Base-by-base conservation (phyloP, 768 basidiomycete genomes). In the Sarcomyxa edulis region DNA sequence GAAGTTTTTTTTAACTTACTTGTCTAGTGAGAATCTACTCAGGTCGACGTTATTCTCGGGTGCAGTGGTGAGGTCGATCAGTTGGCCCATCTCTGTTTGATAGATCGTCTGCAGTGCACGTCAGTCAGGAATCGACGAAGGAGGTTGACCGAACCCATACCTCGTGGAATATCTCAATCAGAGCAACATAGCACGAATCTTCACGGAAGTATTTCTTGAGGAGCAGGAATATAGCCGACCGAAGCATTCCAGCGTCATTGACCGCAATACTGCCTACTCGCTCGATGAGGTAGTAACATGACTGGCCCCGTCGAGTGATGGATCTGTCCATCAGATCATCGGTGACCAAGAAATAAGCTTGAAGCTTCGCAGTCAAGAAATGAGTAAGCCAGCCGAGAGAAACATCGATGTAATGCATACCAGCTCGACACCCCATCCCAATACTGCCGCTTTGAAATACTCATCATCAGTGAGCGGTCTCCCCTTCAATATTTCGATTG, bases 281-380 rank as follows among this genome's bases (percentile, higher is more conserved):
- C 2, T 66, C 66, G 16, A 65, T 49, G 42, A 69, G 75, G 67
- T 95, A 97, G 89, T 90, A 99, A 65, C 95, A 99, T 2, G 93
- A 86, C 61, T 96, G 94, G 4, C 85, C 84, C 7, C 95, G 84
- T 18, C 95, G 84, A 8, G 95, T 97, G 50, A 98, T 84, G 33
- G 87, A 90, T 14, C 74, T 60, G 56, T 99, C 95, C 96, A 99
- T 99, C 53, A 98, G 93, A 61, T 98, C 95, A 61, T 99, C 91
- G 4, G 90, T 76, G 40, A 96, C 91, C 40, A 98, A 79, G 82
- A 98, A 97, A 64, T 84, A 96, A 0, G 92, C 93, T 82, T 98
- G 95, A 6, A 99, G 77, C 91, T 95, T 52, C 6, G 22, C 16
- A 11, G 37, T 24, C 9, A 20, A 30, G 32, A 38, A 21, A 14